A percentile compares a stretch with the other conserved stretches of the same genome.
These are phyloP conservation scores for Avena sativa DNA, from an alignment of 176 grass and related monocot species.

Conservation along the genomic window DNA sequence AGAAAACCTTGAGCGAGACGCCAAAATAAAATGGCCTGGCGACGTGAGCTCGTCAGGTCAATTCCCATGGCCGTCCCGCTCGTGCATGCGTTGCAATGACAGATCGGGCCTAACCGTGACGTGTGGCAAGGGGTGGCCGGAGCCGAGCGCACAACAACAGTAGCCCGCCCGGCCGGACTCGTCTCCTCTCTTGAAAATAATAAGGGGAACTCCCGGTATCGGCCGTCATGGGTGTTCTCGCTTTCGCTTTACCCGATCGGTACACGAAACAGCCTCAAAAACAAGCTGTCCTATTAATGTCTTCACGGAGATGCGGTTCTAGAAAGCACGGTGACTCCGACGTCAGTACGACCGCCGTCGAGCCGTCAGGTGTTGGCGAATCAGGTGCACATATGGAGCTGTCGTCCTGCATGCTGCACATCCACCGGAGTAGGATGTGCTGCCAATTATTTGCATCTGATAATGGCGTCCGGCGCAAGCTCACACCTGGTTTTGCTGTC, in stretches of 20 bases:
- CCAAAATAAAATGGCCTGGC: not conserved
- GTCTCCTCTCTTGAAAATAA: not conserved
- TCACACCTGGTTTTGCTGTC: not conserved
- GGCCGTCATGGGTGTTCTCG: not conserved
- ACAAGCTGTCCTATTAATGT: not conserved
- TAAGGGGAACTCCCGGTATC: not conserved
- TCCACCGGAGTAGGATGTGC: not conserved
- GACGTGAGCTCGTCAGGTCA: not conserved
- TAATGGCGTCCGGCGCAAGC: not conserved
- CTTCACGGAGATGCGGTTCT: slow-evolving; percentile 21
- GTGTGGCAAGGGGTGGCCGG: slow-evolving; percentile 8
- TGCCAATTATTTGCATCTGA: not conserved
- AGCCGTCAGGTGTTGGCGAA: not conserved
- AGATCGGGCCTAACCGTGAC: slow-evolving; percentile 8
- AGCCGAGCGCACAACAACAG: not conserved
- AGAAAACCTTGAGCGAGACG: not conserved
- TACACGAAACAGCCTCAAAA: not conserved
- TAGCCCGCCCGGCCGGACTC: not conserved
- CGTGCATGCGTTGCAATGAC: slow-evolving; percentile 1
- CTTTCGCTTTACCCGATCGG: not conserved
- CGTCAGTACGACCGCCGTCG: slow-evolving; percentile 22
- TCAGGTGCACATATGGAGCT: not conserved
- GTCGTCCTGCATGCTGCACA: not conserved
- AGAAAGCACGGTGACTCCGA: slow-evolving; percentile 24
- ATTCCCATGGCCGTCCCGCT: slow-evolving; percentile 7